Base-by-base conservation (phyloP, 2,329 filamentous ascomycete species). In the Gaeumannomyces tritici region DNA sequence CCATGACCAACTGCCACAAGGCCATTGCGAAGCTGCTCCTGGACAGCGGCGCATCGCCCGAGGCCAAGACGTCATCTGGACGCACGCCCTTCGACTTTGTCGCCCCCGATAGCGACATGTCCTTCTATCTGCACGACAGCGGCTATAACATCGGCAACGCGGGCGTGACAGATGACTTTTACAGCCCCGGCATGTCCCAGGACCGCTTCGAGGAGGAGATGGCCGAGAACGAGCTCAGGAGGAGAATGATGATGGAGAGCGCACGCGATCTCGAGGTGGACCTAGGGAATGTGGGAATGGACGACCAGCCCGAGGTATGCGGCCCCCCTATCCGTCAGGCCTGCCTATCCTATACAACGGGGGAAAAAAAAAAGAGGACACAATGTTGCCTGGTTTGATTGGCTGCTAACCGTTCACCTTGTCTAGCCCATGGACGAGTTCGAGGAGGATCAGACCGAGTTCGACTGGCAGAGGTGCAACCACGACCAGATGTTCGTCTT, bases 401-500 rank as follows among this genome's bases (percentile, higher is more conserved):
- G 24, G 63, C 68, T 74, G 63, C 68, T 74, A 69, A 75, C 68
- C 63, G 61, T 26, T 18, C 56, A 5, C 15, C 26, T 11, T n/a
- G 26, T n/a, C 31, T 63, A 88, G 84, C 80, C 85, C 24, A 80
- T 83, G 21, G 91, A 93, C 64, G 93, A 97, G 62, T 83, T 92
- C 26, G 89, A 91, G 68, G 91, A 96, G 69, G 93, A 97, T 63
- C 86, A 88, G 63, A 93, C 96, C 70, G 95, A 98, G 66, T 99
- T 99, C 70, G 89, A 97, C 64, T 99, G 95, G 95, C 89, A 89
- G 66, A 84, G 90, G 69, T 99, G 95, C 74, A 80, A 96, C 59
- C 91, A 97, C 72, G 95, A 99, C 73, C 95, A 99, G 73, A 99
- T 99, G 95, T 99, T 99, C 73, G 95, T 99, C 51, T 99, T 99